Percentiles rank a stretch among this genome's conserved stretches.
Evolutionary conservation across 1,284 basidiomycete species (phyloP).

Genomic region (Fomitopsis palustris): DNA sequence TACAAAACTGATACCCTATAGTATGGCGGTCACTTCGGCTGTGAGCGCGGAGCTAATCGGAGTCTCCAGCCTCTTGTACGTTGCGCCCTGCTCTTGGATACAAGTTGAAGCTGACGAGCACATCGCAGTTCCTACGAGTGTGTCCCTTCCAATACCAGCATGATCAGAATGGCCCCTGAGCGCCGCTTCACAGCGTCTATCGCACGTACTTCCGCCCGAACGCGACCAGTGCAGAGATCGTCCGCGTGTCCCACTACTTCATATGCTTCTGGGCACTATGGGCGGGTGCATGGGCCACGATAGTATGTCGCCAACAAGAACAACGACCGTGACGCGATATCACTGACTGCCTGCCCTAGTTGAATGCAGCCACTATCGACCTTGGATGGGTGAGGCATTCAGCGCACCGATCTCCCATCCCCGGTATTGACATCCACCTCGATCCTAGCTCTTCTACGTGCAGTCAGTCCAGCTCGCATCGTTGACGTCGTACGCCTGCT

Average conservation of each 20-base stretch:
- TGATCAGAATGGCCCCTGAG: no score
- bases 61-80: slow-evolving; percentile 53
- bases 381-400: slow-evolving; percentile 37
- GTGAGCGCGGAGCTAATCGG: slow-evolving; percentile 60
- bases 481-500: not conserved
- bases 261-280: slow-evolving; percentile 55
- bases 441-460: slow-evolving; percentile 39
- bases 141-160: no score
- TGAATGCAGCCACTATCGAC: slow-evolving; percentile 42
- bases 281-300: slow-evolving; percentile 54
- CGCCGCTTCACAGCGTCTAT: slow-evolving; percentile 38
- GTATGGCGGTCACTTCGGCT: slow-evolving; percentile 58
- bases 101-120: not conserved
- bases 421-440: not conserved
- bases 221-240: slow-evolving; percentile 58
- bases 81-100: slow-evolving; percentile 6
- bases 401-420: no score
- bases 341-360: slow-evolving; percentile 30
- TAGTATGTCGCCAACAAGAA: no score
- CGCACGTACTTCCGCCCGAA: slow-evolving; percentile 64
- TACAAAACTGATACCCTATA: not conserved
- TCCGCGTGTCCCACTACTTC: slow-evolving; percentile 54
- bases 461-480: slow-evolving; percentile 33
- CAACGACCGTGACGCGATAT: no score
- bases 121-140: slow-evolving; percentile 38